Evolutionary conservation across 352 stramenopile genomes (phyloP).

Genomic region (Halophytophthora batemanensis): DNA sequence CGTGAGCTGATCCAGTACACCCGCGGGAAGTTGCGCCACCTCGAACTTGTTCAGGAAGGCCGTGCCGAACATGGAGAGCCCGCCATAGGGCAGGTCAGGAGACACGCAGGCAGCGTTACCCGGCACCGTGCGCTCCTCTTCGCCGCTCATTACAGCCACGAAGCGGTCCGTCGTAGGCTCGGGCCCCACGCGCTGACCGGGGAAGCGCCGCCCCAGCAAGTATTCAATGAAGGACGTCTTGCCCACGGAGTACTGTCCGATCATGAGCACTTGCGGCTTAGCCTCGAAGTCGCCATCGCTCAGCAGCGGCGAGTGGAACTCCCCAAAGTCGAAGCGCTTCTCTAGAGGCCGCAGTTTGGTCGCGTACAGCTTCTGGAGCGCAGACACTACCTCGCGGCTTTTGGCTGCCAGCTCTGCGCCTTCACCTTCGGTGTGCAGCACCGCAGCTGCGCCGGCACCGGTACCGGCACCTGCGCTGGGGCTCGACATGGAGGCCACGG

Average conservation of each 20-base stretch:
- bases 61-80: constrained; percentile 96
- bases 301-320: constrained; percentile 92
- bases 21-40: constrained; percentile 92
- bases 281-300: constrained; percentile 96
- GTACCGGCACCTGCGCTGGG: background rate
- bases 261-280: constrained; percentile 98
- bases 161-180: constrained; percentile 99
- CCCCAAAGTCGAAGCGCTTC: constrained; percentile 91
- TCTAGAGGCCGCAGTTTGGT: constrained; percentile 81
- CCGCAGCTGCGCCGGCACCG: constrained; percentile 9
- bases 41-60: constrained; percentile 99
- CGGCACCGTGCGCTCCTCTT: constrained; percentile 95
- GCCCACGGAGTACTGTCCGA: constrained; percentile 97
- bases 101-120: constrained; percentile 96
- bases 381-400: constrained; percentile 70
- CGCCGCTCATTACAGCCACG: constrained; percentile 96
- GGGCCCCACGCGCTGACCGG: constrained; percentile 95
- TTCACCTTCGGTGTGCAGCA: constrained; percentile 43
- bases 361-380: constrained; percentile 78
- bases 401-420: constrained; percentile 61
- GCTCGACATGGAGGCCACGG: background rate
- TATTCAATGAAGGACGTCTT: constrained; percentile 99
- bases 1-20: constrained; percentile 94
- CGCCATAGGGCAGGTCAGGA: constrained; percentile 92
- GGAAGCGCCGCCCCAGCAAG: constrained; percentile 95